Conservation (phyloP, 768 basidiomycete genomes). For the Boletus eberwhitei region DNA sequence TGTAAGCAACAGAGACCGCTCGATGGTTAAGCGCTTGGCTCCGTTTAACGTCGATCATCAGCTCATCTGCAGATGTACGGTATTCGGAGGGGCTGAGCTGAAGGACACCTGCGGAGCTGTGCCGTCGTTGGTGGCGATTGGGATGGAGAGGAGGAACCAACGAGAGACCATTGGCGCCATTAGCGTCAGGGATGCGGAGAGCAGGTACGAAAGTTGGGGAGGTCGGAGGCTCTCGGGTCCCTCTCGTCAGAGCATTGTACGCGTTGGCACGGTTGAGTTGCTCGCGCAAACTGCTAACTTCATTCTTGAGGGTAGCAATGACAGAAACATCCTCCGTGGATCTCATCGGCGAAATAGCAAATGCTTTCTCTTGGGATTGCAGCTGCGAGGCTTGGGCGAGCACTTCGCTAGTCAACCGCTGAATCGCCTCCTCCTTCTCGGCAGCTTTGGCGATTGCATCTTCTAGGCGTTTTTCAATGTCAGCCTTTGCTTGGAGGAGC, state of each 20-base stretch:
- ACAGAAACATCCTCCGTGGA: slow-evolving; percentile 83
- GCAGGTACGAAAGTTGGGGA: slow-evolving; percentile 87
- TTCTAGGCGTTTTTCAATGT: slow-evolving; percentile 76
- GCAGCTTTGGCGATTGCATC: slow-evolving; percentile 67
- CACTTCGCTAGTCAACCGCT: slow-evolving; percentile 77
- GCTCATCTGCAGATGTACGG: slow-evolving; percentile 74
- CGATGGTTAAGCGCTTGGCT: slow-evolving; percentile 71
- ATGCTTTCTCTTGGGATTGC: slow-evolving; percentile 69
- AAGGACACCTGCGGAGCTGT: slow-evolving; percentile 83
- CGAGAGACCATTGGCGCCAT: slow-evolving; percentile 41
- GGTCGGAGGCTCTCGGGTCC: slow-evolving; percentile 67
- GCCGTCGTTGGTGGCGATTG: slow-evolving; percentile 73
- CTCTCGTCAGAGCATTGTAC: slow-evolving; percentile 79
- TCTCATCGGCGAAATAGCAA: slow-evolving; percentile 61
- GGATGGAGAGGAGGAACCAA: slow-evolving; percentile 34
- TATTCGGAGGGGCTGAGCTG: slow-evolving; percentile 55
- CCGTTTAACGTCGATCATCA: slow-evolving; percentile 71
- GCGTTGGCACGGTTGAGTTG: slow-evolving; percentile 96
- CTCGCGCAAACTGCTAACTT: slow-evolving; percentile 89
- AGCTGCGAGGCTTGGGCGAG: slow-evolving; percentile 68
- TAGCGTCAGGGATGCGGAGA: slow-evolving; percentile 53
- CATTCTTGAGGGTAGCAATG: slow-evolving; percentile 85
- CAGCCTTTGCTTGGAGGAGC: slow-evolving; percentile 69
- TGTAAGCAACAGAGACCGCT: slow-evolving; percentile 85
- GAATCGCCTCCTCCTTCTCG: slow-evolving; percentile 84